Percentiles rank a stretch among this genome's conserved stretches.
Conservation (phyloP, 2,329 filamentous ascomycete genomes). For the Microdochium trichocladiopsis region DNA sequence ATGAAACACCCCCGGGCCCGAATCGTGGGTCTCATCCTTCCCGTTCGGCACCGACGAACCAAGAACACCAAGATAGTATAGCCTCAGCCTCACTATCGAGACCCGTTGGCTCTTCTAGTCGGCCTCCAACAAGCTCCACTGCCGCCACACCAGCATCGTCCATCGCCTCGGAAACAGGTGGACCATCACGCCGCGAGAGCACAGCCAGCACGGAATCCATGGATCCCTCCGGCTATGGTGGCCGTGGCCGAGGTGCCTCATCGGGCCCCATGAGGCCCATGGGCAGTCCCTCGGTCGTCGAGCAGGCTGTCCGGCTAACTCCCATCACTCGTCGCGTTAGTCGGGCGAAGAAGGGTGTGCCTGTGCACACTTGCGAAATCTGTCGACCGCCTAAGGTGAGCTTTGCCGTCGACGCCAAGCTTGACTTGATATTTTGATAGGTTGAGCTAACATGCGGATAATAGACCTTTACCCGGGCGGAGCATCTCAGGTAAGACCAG, state of each 20-base stretch:
- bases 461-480: constrained; percentile 55
- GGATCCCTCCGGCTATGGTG: constrained; percentile 29
- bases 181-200: constrained; percentile 27
- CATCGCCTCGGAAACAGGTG: constrained; percentile 19
- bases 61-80: constrained; percentile 25
- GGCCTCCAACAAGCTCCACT: constrained; percentile 20
- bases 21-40: constrained; percentile 27
- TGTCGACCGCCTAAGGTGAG: constrained; percentile 45
- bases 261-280: constrained; percentile 19
- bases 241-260: constrained; percentile 26
- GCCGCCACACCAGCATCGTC: constrained; percentile 14
- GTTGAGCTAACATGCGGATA: neutral
- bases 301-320: constrained; percentile 29
- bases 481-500: constrained; percentile 47
- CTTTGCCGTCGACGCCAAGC: neutral
- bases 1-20: constrained; percentile 28
- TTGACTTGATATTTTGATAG: neutral
- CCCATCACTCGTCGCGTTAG: constrained; percentile 50
- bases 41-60: constrained; percentile 26
- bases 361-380: constrained; percentile 46
- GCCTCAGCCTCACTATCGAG: constrained; percentile 24
- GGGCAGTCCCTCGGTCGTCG: constrained; percentile 10
- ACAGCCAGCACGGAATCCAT: constrained; percentile 42
- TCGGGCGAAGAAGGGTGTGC: constrained; percentile 52
- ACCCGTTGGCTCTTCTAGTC: constrained; percentile 24